Conservation (phyloP, 495 filamentous ascomycete species). For the Tuber aestivum region DNA sequence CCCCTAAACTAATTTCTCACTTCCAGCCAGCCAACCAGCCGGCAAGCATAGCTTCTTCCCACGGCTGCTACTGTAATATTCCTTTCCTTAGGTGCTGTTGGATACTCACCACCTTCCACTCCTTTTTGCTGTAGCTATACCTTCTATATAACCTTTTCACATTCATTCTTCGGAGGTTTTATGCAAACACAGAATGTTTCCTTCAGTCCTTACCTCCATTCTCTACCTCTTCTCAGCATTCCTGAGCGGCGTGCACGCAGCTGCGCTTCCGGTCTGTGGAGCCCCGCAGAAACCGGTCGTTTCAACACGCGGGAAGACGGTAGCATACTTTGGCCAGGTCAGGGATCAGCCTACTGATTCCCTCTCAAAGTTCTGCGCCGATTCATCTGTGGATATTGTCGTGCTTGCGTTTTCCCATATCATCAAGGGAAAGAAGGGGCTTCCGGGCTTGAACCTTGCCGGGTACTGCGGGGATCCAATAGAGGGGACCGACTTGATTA, state of each 20-base stretch:
- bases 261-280: not conserved
- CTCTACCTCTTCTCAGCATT: not conserved
- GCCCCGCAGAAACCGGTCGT: not conserved
- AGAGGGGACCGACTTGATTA: constrained; percentile 29
- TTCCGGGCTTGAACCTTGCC: constrained; percentile 6
- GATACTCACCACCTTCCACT: not conserved
- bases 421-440: not conserved
- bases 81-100: not conserved
- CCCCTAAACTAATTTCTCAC: not conserved
- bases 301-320: not conserved
- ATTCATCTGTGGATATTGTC: constrained; percentile 3
- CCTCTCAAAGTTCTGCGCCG: constrained; percentile 7
- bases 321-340: constrained; percentile 9
- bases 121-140: not conserved
- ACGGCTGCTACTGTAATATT: not conserved
- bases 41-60: not conserved
- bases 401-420: constrained; percentile 10
- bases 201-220: not conserved
- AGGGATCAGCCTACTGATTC: not conserved
- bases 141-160: not conserved
- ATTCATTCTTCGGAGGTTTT: not conserved
- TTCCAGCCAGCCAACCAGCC: not conserved
- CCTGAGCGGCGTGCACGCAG: not conserved
- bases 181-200: not conserved
- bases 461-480: constrained; percentile 2